Evolutionary conservation across 2,329 filamentous ascomycete species (phyloP).

Genomic region (Aspergillus terreus): DNA sequence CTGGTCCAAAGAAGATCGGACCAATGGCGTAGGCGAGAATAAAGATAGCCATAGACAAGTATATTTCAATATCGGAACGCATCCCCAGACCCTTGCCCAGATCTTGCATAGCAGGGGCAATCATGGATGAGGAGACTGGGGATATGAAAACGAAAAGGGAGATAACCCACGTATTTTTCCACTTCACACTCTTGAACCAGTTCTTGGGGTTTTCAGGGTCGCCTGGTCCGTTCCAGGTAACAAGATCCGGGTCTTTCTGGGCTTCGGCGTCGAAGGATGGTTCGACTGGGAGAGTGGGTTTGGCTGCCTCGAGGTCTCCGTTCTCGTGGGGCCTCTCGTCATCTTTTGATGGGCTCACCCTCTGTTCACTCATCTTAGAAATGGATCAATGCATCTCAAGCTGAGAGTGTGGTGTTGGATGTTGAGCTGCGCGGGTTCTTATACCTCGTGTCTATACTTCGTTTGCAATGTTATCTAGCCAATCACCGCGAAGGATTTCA

Average conservation of each 20-base stretch:
- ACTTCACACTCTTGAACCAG: slow-evolving; percentile 55
- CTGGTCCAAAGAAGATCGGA: slow-evolving; percentile 13
- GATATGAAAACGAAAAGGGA: slow-evolving; percentile 59
- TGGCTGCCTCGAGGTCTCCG: neutral
- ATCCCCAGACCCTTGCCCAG: slow-evolving; percentile 54
- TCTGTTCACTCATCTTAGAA: neutral
- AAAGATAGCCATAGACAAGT: slow-evolving; percentile 52
- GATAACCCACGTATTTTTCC: slow-evolving; percentile 52
- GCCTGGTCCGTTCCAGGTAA: slow-evolving; percentile 33
- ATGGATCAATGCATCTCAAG: neutral
- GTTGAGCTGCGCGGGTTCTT: neutral
- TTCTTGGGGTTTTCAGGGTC: slow-evolving; percentile 47
- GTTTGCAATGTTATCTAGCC: neutral
- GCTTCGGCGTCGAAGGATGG: neutral
- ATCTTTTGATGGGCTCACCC: no score
- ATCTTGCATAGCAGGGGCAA: slow-evolving; percentile 47
- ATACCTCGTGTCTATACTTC: neutral
- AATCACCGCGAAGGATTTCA: neutral
- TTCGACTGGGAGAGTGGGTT: neutral
- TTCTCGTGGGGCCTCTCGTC: neutral
- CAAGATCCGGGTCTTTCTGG: slow-evolving; percentile 2
- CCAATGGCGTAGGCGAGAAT: slow-evolving; percentile 49
- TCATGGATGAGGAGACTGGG: slow-evolving; percentile 60
- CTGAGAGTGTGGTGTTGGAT: neutral
- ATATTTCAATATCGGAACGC: slow-evolving; percentile 36